phyloP scores from a whole-genome alignment of 352 stramenopile genomes.

The Discostella stelligera region DNA sequence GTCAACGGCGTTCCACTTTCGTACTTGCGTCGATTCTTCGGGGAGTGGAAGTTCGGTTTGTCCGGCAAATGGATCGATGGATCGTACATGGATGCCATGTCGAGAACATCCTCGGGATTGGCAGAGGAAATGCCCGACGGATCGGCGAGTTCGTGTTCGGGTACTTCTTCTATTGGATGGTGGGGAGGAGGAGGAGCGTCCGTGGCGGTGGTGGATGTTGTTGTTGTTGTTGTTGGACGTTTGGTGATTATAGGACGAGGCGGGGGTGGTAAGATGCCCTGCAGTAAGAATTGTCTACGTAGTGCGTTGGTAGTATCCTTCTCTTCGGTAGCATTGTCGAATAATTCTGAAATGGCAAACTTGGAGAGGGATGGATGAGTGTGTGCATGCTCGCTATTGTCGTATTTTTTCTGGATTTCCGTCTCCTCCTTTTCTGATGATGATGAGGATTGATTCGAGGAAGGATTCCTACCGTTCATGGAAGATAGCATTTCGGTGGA shows the following conservation, averaged over 20 bases:
- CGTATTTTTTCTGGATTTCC: neutral
- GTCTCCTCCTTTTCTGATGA: neutral
- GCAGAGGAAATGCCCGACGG: constrained; percentile 47
- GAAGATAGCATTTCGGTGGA: neutral
- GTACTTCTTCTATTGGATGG: neutral
- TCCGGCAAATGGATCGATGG: constrained; percentile 68
- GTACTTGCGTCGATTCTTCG: constrained; percentile 61
- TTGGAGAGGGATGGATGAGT: constrained; percentile 6
- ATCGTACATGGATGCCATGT: constrained; percentile 72
- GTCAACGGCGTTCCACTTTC: constrained; percentile 73
- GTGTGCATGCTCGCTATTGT: constrained; percentile 35
- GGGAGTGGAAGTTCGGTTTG: constrained; percentile 58
- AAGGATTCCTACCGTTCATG: neutral
- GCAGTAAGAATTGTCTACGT: constrained; percentile 31
- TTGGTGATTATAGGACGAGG: neutral
- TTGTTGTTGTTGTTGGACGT: neutral
- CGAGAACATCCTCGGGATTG: constrained; percentile 50
- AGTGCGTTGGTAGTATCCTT: constrained; percentile 19
- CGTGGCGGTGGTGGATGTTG: neutral
- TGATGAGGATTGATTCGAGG: neutral
- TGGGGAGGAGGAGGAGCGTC: neutral
- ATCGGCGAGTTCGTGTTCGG: constrained; percentile 29
- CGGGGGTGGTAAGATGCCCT: constrained; percentile 40
- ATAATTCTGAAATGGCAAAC: constrained; percentile 1
- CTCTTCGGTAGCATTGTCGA: constrained; percentile 1